A percentile compares a stretch with the other conserved stretches of the same genome.
phyloP scores from a whole-genome alignment of 2,329 filamentous ascomycete genomes.

The Elsinoe australis region DNA sequence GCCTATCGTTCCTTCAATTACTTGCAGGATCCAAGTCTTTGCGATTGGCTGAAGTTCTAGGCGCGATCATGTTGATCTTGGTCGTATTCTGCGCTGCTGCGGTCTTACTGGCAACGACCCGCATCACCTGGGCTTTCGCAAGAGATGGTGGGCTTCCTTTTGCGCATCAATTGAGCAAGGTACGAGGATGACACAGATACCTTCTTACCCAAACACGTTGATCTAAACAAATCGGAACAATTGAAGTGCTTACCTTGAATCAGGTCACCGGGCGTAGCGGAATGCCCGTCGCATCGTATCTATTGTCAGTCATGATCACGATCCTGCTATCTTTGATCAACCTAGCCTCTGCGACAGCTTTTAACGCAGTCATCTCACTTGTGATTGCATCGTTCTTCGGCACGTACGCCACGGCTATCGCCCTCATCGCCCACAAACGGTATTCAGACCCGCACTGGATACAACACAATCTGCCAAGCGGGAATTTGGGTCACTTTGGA shows the following conservation, averaged over 20 bases:
- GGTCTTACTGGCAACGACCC: constrained; percentile 33
- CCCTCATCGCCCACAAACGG: constrained; percentile 32
- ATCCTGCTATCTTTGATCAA: constrained; percentile 30
- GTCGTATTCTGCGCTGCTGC: constrained; percentile 30
- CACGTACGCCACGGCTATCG: constrained; percentile 34
- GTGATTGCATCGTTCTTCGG: constrained; percentile 36
- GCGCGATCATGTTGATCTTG: constrained; percentile 29
- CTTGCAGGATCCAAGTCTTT: constrained; percentile 29
- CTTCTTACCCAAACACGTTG: too few species aligned
- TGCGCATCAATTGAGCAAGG: constrained; percentile 20
- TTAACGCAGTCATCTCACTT: constrained; percentile 38
- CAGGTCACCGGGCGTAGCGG: constrained; percentile 13
- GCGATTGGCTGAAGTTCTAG: constrained; percentile 29
- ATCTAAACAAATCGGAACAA: too few species aligned
- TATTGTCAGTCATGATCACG: constrained; percentile 22
- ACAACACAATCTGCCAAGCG: constrained; percentile 27
- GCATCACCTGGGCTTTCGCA: constrained; percentile 35
- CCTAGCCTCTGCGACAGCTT: constrained; percentile 31
- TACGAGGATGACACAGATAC: too few species aligned
- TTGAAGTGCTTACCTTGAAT: too few species aligned
- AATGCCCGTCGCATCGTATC: constrained; percentile 24
- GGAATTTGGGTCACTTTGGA: constrained; percentile 34
- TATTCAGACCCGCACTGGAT: constrained; percentile 31
- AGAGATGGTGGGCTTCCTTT: constrained; percentile 33
- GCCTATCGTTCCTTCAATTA: constrained; percentile 30